Base-by-base conservation (phyloP, 2,329 filamentous ascomycete species). In the Aspergillus persii region DNA sequence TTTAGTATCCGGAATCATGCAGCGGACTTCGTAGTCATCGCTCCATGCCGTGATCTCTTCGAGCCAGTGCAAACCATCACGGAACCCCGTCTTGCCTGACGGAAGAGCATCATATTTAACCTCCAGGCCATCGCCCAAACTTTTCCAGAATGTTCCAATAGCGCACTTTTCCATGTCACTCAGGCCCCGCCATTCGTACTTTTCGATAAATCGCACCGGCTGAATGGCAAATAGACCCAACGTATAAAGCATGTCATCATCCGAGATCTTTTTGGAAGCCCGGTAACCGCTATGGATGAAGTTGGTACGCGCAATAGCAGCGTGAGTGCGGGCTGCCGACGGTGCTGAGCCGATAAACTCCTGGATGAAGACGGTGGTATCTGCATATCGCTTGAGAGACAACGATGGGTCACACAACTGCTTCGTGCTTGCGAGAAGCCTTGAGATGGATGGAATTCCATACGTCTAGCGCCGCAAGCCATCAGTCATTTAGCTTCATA, bases 141-240 rank as follows among this genome's bases (percentile, higher is more conserved):
- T 80, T 72, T 89, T 90, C 89, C 89, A 92, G 67, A 89, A 86
- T 0, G 84, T 86, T 15, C 84, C 86, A 31, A 88, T 74, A 0
- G 88, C 89, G 61, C 87, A 89, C 8, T 79, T 72, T 72, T 93
- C 90, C 74, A 92, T 79, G 0, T 88, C 84, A 15, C 82, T 88
- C 26, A 91, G 71, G 4, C 76, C 44, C 2, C 90, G 83, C 89
- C 90, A 94, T 70, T 94, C 91, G 66, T 86, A 90, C 5, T 76
- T 76, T 4, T 80, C 71, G 33, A 89, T 82, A 79, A 89, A 92
- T 12, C 82, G 78, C 31, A 84, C 73, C 0, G 89, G 88, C 69
- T 92, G 86, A 0, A 82, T 77, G 18, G 89, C 81, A 69, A 91
- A 91, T 0, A 91, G 71, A 11, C 80, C 78, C 0, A 90, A 78